These are phyloP conservation scores for Claviceps lovelessii DNA, from an alignment of 2,329 filamentous ascomycete genomes.

Conservation along the genomic window DNA sequence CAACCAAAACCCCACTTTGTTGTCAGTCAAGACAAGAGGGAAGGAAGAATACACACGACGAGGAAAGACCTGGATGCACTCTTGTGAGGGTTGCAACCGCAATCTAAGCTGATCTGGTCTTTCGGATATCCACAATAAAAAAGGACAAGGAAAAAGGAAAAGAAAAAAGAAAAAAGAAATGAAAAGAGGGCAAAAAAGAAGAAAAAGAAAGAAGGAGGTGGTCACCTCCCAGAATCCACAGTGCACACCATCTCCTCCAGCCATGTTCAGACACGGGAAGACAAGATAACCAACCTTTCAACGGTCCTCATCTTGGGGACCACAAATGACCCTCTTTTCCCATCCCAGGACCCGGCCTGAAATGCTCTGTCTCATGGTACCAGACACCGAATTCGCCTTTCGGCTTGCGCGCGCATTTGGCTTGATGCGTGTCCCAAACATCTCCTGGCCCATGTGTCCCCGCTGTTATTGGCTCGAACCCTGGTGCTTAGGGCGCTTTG, in stretches of 20 bases:
- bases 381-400: slow-evolving; percentile 3
- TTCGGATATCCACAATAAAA: too few species aligned
- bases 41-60: too few species aligned
- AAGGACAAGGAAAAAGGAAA: too few species aligned
- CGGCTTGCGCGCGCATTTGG: neutral
- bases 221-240: too few species aligned
- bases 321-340: slow-evolving; percentile 7
- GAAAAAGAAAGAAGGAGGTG: neutral
- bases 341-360: neutral
- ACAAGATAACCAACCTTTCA: neutral
- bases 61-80: too few species aligned
- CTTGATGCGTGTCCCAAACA: neutral
- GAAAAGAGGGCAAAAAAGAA: too few species aligned
- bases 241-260: neutral
- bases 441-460: neutral
- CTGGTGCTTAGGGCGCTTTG: neutral
- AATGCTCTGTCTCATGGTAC: neutral
- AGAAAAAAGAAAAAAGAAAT: too few species aligned
- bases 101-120: too few species aligned
- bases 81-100: too few species aligned
- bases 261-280: neutral
- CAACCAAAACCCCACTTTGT: too few species aligned
- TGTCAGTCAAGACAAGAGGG: too few species aligned
- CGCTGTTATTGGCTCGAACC: neutral
- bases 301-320: neutral